phyloP scores from a whole-genome alignment of 805 yeast species.

The Sugiyamaella mastotermitis region DNA sequence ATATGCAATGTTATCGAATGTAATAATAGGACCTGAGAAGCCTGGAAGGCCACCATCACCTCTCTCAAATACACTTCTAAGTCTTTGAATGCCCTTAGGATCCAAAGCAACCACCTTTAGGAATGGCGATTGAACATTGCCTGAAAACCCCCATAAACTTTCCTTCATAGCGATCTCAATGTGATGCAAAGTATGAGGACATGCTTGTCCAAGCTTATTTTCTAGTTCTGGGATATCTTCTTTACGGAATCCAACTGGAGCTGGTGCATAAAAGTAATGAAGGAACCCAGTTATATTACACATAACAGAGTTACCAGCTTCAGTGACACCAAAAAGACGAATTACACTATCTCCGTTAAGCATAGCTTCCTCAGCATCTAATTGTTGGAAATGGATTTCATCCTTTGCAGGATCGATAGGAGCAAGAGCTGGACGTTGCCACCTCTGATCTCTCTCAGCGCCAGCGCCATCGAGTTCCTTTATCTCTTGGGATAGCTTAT shows the following conservation, averaged over 20 bases:
- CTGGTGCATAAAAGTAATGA: conserved; percentile 89
- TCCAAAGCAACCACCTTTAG: conserved; percentile 65
- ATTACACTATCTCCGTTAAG: conserved; percentile 48
- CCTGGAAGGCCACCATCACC: conserved; percentile 67
- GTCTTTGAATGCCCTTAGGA: conserved; percentile 57
- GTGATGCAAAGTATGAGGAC: conserved; percentile 52
- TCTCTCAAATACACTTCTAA: conserved; percentile 77
- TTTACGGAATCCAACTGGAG: conserved; percentile 68
- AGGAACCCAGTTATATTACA: conserved; percentile 85
- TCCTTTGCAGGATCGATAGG: conserved; percentile 41
- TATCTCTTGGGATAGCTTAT: conserved; percentile 38
- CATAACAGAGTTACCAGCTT: conserved; percentile 76
- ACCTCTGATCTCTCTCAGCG: conserved; percentile 31
- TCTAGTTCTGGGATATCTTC: conserved; percentile 38
- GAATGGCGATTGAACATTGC: conserved; percentile 71
- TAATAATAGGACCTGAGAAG: conserved; percentile 53
- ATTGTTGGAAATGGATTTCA: conserved; percentile 74
- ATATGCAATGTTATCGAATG: conserved; percentile 88
- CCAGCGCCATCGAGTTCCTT: conserved; percentile 19
- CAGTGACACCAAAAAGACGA: conserved; percentile 89
- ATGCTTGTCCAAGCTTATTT: conserved; percentile 16
- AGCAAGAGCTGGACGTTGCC: conserved; percentile 51
- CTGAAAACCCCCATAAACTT: conserved; percentile 90
- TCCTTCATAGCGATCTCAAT: conserved; percentile 68
- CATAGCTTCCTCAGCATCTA: conserved; percentile 85